phyloP scores from a whole-genome alignment of 371 early-diverging fungal species.

The Mucor mucedo region DNA sequence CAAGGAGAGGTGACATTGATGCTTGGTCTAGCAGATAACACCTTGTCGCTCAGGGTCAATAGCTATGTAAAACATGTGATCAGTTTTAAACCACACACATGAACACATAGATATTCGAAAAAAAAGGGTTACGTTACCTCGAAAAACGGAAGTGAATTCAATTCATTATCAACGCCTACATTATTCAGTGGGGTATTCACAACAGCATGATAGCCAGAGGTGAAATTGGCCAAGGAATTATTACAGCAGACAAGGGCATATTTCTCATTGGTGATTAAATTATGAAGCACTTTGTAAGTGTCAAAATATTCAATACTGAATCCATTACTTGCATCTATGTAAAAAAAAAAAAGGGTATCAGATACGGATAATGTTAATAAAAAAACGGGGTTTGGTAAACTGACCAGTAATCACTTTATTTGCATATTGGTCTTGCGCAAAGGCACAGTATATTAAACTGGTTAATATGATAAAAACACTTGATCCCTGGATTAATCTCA shows the following conservation, averaged over 20 bases:
- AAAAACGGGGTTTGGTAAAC: background rate
- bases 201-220: constrained; percentile 29
- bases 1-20: constrained; percentile 31
- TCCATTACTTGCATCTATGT: constrained; percentile 6
- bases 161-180: constrained; percentile 21
- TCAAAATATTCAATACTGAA: constrained; percentile 35
- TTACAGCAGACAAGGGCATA: constrained; percentile 40
- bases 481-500: constrained; percentile 2
- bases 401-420: constrained; percentile 19
- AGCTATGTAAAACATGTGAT: background rate
- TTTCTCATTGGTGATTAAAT: constrained; percentile 21
- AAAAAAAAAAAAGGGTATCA: background rate
- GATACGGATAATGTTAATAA: background rate
- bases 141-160: constrained; percentile 22
- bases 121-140: constrained; percentile 16
- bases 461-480: constrained; percentile 5
- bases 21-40: constrained; percentile 17
- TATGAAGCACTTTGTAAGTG: constrained; percentile 34
- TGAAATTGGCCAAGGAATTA: constrained; percentile 15
- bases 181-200: constrained; percentile 24
- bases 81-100: no score
- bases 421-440: constrained; percentile 9
- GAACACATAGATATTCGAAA: background rate
- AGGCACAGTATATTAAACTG: background rate
- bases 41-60: constrained; percentile 12